Evolutionary conservation across 352 stramenopile species (phyloP), one percentile per base, ranked within the genome.

Genomic region (Aphanomyces stellatus): DNA sequence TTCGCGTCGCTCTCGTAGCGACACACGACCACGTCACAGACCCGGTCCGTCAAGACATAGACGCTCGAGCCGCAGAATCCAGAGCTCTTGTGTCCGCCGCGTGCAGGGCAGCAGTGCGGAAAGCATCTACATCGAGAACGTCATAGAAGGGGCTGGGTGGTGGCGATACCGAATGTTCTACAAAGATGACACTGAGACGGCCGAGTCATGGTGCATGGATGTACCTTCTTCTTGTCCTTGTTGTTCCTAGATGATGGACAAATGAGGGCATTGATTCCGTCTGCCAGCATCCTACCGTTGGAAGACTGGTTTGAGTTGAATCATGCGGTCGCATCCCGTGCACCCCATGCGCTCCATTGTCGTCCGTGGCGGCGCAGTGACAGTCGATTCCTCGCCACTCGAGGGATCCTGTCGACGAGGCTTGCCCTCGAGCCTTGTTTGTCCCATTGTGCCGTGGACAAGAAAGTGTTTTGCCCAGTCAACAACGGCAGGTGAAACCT

Each of bases 151-250:
- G 11, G n/a, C n/a, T 46, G 11, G 13, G 37, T 19, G n/a, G 13
- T 19, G 37, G n/a, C 37, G n/a, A 19, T 46, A 46, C 37, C 37
- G 37, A 46, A 46, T 46, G n/a, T 46, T 46, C 37, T 46, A 46
- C 37, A 46, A 46, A n/a, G 37, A 46, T 19, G 11, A 46, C 37
- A 19, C 37, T n/a, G n/a, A 46, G 37, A 46, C 11, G n/a, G 37
- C 37, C 11, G 11, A 46, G 13, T 46, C 11, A 19, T 46, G 37
- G 2, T n/a, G 37, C 11, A 46, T n/a, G 56, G 10, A 64, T 49
- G 41, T 64, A 46, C 41, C 30, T 64, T 64, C 56, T 64, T 64
- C 22, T 64, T 64, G 56, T 64, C 56, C 27, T 64, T 64, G 56
- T 64, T 64, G 41, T 64, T 64, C 11, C 56, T 64, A 64, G n/a